Conservation (phyloP, 148 eudicot genomes). For the Rhododendron simsii region DNA sequence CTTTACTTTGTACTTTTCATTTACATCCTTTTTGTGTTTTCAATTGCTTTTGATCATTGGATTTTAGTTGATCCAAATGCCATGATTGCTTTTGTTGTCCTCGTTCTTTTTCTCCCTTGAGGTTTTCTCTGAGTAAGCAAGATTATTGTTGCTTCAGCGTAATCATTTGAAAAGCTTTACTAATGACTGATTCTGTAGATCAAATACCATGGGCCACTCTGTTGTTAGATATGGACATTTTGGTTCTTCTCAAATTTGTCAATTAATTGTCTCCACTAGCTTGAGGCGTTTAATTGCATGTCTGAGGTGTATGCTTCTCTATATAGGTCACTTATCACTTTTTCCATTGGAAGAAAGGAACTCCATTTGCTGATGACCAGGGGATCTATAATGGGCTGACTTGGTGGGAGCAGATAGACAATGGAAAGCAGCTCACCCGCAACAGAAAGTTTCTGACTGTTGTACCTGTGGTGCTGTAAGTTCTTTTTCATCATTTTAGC, state of each 20-base stretch:
- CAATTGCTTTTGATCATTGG: neutral
- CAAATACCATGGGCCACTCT: neutral
- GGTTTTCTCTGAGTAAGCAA: neutral
- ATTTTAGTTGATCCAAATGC: neutral
- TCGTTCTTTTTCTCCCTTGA: neutral
- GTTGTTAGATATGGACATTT: neutral
- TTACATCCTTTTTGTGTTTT: neutral
- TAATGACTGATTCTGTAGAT: neutral
- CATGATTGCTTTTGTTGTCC: neutral
- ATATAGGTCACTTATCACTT: constrained; percentile 77
- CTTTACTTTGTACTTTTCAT: neutral
- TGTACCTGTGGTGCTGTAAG: constrained; percentile 94
- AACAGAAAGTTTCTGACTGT: constrained; percentile 86
- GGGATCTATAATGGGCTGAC: constrained; percentile 89
- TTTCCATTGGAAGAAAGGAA: constrained; percentile 95
- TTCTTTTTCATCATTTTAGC: constrained; percentile 9
- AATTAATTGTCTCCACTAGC: neutral
- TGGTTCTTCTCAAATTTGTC: neutral
- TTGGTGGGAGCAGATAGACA: constrained; percentile 97
- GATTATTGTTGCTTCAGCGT: neutral
- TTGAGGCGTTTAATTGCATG: neutral
- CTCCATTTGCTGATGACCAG: constrained; percentile 95
- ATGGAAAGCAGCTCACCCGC: constrained; percentile 93
- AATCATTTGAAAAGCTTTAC: neutral
- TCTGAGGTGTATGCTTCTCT: constrained; percentile 7